Evolutionary conservation across 371 early-diverging fungal species (phyloP), one percentile per base, ranked within the genome.

Genomic region (Mucor plumbeus): DNA sequence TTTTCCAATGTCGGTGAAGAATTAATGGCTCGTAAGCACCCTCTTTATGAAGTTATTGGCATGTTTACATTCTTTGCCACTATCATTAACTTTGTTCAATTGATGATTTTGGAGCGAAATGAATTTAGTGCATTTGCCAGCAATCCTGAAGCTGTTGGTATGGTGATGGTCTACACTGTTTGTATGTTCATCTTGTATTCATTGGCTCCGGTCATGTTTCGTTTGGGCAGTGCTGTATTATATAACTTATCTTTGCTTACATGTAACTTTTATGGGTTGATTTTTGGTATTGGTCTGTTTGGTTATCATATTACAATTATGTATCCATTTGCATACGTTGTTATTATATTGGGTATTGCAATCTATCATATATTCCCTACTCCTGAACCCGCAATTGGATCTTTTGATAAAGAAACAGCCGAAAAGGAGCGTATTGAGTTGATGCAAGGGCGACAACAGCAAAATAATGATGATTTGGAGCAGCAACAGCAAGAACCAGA

Each of bases 191-290:
- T 79, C 9, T 65, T 92, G 34, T 92, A 92, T 67, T 79, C 89
- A n/a, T 61, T 86, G 35, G 85, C 87, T 7, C 92, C 93, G n/a
- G 72, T 90, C 64, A 67, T 92, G 65, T 87, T 92, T 77, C 79
- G 87, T 14, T 57, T 86, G 44, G 82, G 83, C 31, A 89, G 90
- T 26, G 91, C 93, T 2, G 86, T 91, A 8, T 82, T 91, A 64
- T 92, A 89, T 75, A 92, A 92, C 68, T 68, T 92, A 39, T 90
- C 90, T 26, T 67, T 92, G 17, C 72, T 92, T 68, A 91, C 92
- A 4, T 84, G 87, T 58, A 90, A 92, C 71, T 89, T 92, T 59
- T 92, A 91, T 63, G 86, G 88, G 4, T 78, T 91, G 44, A 74
- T 91, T 55, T 85, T 92, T 73, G 88, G 90, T n/a, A 59, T 90